phyloP scores from a whole-genome alignment of 2,329 filamentous ascomycete species.

The Colletotrichum noveboracense region DNA sequence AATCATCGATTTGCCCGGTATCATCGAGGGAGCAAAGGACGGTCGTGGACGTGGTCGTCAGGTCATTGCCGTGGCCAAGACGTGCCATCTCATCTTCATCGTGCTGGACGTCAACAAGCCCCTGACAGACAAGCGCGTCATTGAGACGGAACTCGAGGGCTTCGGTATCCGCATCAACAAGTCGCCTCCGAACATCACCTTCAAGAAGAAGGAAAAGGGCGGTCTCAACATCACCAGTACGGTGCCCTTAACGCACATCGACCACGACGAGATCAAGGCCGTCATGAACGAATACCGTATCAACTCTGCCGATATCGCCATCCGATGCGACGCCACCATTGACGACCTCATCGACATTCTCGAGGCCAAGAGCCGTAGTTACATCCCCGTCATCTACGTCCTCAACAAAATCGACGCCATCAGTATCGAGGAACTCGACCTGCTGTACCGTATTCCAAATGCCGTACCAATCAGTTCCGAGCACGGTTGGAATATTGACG shows the following conservation, averaged over 20 bases:
- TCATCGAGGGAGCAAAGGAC: constrained; percentile 98
- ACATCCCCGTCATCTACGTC: constrained; percentile 98
- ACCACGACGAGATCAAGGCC: constrained; percentile 95
- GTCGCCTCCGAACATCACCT: constrained; percentile 95
- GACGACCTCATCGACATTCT: constrained; percentile 97
- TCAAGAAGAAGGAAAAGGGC: constrained; percentile 99
- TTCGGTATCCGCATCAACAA: constrained; percentile 99
- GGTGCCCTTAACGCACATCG: constrained; percentile 88
- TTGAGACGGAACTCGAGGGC: constrained; percentile 93
- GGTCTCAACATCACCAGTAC: constrained; percentile 97
- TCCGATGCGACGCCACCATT: constrained; percentile 95
- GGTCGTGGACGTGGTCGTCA: constrained; percentile 96
- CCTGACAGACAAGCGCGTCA: constrained; percentile 93
- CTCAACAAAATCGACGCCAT: constrained; percentile 99
- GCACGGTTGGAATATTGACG: constrained; percentile 97
- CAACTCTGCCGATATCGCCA: constrained; percentile 94
- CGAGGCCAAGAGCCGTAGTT: constrained; percentile 91
- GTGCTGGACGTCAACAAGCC: constrained; percentile 99
- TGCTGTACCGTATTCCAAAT: constrained; percentile 96
- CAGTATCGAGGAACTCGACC: constrained; percentile 94
- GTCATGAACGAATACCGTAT: constrained; percentile 98
- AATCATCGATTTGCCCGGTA: constrained; percentile 97
- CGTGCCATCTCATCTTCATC: constrained; percentile 98
- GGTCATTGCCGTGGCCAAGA: constrained; percentile 98
- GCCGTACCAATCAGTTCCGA: constrained; percentile 97